Percentiles rank a stretch among this genome's conserved stretches.
Conservation (phyloP, 2,329 filamentous ascomycete genomes). For the Xylariaceae sp. region DNA sequence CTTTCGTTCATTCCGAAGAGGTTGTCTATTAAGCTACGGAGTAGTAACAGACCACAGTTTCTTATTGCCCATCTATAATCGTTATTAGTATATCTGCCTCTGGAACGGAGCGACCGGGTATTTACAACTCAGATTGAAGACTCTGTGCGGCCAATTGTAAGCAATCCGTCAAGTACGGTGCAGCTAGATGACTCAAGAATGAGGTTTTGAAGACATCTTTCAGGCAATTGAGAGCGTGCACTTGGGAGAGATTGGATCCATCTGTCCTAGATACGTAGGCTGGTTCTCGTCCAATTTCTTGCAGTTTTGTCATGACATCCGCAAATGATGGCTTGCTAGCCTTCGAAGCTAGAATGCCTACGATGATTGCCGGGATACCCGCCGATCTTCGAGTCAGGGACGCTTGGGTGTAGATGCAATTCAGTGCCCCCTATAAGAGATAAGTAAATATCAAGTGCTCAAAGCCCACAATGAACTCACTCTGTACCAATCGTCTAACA, state of each 20-base stretch:
- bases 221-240: slow-evolving; percentile 90
- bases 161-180: slow-evolving; percentile 67
- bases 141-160: slow-evolving; percentile 77
- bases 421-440: slow-evolving; percentile 53
- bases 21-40: slow-evolving; percentile 78
- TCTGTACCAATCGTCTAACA: slow-evolving; percentile 69
- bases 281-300: slow-evolving; percentile 52
- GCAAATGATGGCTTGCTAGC: slow-evolving; percentile 57
- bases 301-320: slow-evolving; percentile 59
- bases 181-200: slow-evolving; percentile 66
- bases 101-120: slow-evolving; percentile 5
- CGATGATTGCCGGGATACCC: slow-evolving; percentile 82
- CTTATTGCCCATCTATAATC: slow-evolving; percentile 87
- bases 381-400: slow-evolving; percentile 88
- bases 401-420: slow-evolving; percentile 68
- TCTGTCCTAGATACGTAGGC: slow-evolving; percentile 54
- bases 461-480: slow-evolving; percentile 35
- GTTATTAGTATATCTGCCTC: slow-evolving; percentile 16
- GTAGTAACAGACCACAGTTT: slow-evolving; percentile 86
- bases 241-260: slow-evolving; percentile 72
- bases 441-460: slow-evolving; percentile 4
- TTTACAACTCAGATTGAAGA: slow-evolving; percentile 72
- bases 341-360: slow-evolving; percentile 71
- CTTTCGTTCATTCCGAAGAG: slow-evolving; percentile 73
- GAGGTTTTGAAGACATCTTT: slow-evolving; percentile 89